Percentiles rank a stretch among this genome's conserved stretches.
Evolutionary conservation across 139 green algal species (phyloP).

Genomic region (Microglena sp.): DNA sequence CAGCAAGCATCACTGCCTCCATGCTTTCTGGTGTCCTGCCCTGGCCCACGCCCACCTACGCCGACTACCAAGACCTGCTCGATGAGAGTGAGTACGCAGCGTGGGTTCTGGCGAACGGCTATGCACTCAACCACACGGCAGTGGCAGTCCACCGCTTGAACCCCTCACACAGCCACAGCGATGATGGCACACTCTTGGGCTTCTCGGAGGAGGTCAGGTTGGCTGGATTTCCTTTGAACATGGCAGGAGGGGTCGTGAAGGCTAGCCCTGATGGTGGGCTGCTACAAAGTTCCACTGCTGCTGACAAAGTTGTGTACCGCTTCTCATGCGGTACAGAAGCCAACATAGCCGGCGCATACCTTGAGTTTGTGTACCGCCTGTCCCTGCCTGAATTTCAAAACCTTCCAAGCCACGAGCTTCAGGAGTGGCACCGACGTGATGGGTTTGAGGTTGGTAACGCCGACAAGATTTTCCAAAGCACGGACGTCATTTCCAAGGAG

Average conservation of each 20-base stretch:
- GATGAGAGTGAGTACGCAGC: conserved; percentile 38
- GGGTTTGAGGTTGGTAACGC: conserved; percentile 75
- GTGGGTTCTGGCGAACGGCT: conserved; percentile 67
- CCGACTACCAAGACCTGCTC: conserved; percentile 30
- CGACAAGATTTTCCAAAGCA: conserved; percentile 76
- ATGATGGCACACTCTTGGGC: neutral
- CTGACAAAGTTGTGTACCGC: conserved; percentile 41
- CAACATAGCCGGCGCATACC: conserved; percentile 4
- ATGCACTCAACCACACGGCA: conserved; percentile 72
- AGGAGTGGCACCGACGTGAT: conserved; percentile 62
- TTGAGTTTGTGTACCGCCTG: conserved; percentile 9
- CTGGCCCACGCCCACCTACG: conserved; percentile 19
- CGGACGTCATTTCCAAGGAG: too few relatives aligned
- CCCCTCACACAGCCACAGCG: neutral
- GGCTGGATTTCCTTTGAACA: conserved; percentile 1
- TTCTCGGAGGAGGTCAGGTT: neutral
- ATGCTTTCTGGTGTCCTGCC: conserved; percentile 21
- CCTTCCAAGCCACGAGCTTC: conserved; percentile 6
- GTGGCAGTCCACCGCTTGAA: conserved; percentile 53
- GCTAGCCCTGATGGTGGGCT: conserved; percentile 58
- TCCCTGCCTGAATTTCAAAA: too few relatives aligned
- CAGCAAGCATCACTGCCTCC: neutral
- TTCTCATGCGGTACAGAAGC: conserved; percentile 35
- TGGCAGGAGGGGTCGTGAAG: conserved; percentile 20
- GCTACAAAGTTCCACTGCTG: conserved; percentile 61